Conservation (phyloP, 805 yeast genomes). For the Starmerella bombicola region DNA sequence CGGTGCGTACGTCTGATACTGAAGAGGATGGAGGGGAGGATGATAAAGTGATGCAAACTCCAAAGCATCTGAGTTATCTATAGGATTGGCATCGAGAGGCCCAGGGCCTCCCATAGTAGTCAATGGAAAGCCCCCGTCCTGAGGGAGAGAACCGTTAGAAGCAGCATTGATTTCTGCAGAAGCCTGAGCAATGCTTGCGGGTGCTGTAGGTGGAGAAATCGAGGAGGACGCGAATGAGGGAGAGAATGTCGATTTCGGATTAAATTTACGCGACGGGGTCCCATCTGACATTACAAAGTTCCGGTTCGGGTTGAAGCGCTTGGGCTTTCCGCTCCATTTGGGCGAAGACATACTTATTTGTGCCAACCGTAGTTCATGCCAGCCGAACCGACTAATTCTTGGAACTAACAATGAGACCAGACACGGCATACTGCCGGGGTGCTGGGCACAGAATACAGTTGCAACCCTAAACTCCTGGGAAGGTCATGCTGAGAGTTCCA, state of each 20-base stretch:
- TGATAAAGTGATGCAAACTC: slow-evolving; percentile 19
- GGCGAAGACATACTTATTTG: slow-evolving; percentile 12
- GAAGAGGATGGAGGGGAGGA: slow-evolving; percentile 33
- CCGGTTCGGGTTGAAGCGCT: slow-evolving; percentile 14
- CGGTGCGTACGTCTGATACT: slow-evolving; percentile 84
- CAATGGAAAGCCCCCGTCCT: background rate
- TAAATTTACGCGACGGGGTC: slow-evolving; percentile 14
- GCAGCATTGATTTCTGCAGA: too few species aligned
- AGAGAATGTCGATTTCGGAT: slow-evolving; percentile 15
- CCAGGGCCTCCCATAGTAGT: too few species aligned
- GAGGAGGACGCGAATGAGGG: slow-evolving; percentile 14
- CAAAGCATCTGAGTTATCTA: too few species aligned
- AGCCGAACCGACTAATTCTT: too few species aligned
- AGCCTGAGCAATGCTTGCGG: background rate
- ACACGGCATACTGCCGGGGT: too few species aligned
- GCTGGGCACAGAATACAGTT: too few species aligned
- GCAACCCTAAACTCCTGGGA: too few species aligned
- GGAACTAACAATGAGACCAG: too few species aligned
- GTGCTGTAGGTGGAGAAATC: background rate
- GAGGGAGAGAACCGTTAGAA: background rate
- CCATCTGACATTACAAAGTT: slow-evolving; percentile 13
- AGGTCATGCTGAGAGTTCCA: too few species aligned
- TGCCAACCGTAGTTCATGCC: slow-evolving; percentile 2
- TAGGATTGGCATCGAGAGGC: too few species aligned
- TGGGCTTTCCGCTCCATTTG: slow-evolving; percentile 16